Conservation (phyloP, 805 yeast genomes). For the Kuraishia cidri region DNA sequence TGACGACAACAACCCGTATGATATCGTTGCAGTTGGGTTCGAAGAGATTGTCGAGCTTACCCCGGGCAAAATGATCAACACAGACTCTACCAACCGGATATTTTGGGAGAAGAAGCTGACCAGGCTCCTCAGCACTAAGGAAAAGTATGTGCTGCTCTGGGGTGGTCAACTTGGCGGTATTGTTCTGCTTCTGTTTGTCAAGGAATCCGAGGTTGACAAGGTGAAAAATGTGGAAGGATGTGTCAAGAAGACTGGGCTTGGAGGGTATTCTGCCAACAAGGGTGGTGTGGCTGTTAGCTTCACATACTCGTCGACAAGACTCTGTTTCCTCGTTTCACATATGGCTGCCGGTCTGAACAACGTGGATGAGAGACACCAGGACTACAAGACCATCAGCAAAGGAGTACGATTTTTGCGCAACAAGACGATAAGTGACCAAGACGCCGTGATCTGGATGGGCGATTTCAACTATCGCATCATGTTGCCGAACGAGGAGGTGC, state of each 20-base stretch:
- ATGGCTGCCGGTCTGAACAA: constrained; percentile 88
- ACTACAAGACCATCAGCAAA: constrained; percentile 64
- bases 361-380: constrained; percentile 77
- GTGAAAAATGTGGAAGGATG: constrained; percentile 61
- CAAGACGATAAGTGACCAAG: constrained; percentile 71
- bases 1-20: constrained; percentile 35
- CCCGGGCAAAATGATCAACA: constrained; percentile 74
- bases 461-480: constrained; percentile 83
- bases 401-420: constrained; percentile 79
- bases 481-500: constrained; percentile 65
- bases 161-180: constrained; percentile 85
- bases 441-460: constrained; percentile 87
- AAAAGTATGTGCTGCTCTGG: constrained; percentile 40
- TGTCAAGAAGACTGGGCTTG: constrained; percentile 85
- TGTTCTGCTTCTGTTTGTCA: constrained; percentile 58
- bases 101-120: constrained; percentile 63
- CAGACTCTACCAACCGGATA: constrained; percentile 52
- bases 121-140: constrained; percentile 28
- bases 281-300: constrained; percentile 94
- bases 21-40: constrained; percentile 73
- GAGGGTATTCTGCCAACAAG: constrained; percentile 95
- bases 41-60: constrained; percentile 85
- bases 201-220: constrained; percentile 37
- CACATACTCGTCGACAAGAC: constrained; percentile 68
- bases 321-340: constrained; percentile 85